These are phyloP conservation scores for Leccinum pellstonianum DNA, from an alignment of 768 basidiomycete species.

Conservation along the genomic window DNA sequence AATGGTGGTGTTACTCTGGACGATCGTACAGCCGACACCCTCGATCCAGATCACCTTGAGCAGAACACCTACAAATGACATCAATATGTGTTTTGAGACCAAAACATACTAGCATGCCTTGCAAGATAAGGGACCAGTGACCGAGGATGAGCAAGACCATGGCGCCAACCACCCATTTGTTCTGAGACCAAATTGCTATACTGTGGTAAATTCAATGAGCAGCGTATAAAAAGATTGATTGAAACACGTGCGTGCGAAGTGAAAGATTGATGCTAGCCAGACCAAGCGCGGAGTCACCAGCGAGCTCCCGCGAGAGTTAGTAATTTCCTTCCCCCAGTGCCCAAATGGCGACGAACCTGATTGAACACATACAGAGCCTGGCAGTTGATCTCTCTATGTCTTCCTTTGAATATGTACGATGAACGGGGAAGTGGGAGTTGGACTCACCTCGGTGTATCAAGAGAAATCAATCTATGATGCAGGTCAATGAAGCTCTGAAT, in stretches of 20 bases:
- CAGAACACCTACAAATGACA: slow-evolving; percentile 46
- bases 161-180: slow-evolving; percentile 47
- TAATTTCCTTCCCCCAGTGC: background rate
- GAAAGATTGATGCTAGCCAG: slow-evolving; percentile 48
- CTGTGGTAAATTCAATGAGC: slow-evolving; percentile 29
- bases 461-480: slow-evolving; percentile 30
- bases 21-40: slow-evolving; percentile 51
- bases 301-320: slow-evolving; percentile 30
- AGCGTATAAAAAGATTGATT: background rate
- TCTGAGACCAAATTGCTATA: slow-evolving; percentile 67
- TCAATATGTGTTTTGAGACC: background rate
- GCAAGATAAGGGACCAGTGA: slow-evolving; percentile 69
- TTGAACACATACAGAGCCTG: slow-evolving; percentile 49
- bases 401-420: background rate
- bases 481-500: background rate
- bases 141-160: slow-evolving; percentile 60
- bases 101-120: slow-evolving; percentile 40
- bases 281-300: slow-evolving; percentile 44
- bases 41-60: slow-evolving; percentile 56
- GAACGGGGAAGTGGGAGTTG: background rate
- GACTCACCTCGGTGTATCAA: slow-evolving; percentile 34
- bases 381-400: slow-evolving; percentile 39
- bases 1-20: slow-evolving; percentile 57
- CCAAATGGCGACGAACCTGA: slow-evolving; percentile 33
- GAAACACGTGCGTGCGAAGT: slow-evolving; percentile 40